Percentiles rank a stretch among this genome's conserved stretches.
Evolutionary conservation across 768 basidiomycete species (phyloP).

Genomic region (Tubosaeta sp.): DNA sequence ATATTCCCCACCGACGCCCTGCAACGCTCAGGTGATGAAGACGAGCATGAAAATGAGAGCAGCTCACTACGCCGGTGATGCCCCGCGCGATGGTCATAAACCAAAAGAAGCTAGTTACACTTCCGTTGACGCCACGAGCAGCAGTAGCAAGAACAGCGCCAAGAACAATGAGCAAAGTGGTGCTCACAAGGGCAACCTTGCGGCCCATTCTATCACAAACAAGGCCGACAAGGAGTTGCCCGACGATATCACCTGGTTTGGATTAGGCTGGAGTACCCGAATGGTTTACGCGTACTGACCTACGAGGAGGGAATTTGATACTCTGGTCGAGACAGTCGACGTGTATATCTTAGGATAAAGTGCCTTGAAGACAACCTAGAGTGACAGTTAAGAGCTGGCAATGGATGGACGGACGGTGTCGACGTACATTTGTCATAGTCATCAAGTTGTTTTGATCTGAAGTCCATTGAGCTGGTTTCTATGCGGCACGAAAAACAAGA

Average conservation of each 20-base stretch:
- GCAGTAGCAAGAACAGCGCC: constrained; percentile 68
- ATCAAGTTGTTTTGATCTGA: constrained; percentile 66
- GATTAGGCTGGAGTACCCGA: constrained; percentile 1
- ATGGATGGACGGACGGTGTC: background rate
- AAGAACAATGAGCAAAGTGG: constrained; percentile 63
- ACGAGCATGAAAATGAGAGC: background rate
- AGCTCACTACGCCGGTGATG: constrained; percentile 57
- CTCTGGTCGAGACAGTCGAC: constrained; percentile 55
- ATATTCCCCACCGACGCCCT: constrained; percentile 77
- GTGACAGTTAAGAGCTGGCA: constrained; percentile 4
- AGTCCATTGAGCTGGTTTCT: constrained; percentile 1
- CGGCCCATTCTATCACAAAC: constrained; percentile 68
- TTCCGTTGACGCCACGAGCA: constrained; percentile 57
- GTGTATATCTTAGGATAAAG: constrained; percentile 63
- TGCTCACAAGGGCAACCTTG: constrained; percentile 64
- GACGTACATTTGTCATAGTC: constrained; percentile 59
- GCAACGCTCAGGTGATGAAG: constrained; percentile 2
- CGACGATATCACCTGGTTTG: constrained; percentile 51
- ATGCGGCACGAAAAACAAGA: constrained; percentile 2
- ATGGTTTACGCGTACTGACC: constrained; percentile 37
- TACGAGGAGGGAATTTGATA: constrained; percentile 67
- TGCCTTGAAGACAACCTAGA: constrained; percentile 57
- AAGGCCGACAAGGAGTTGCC: constrained; percentile 59
- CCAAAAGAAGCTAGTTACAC: constrained; percentile 62
- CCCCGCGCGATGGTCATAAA: constrained; percentile 71